Percentiles rank a stretch among this genome's conserved stretches.
These are phyloP conservation scores for Neonectria sp. DNA, from an alignment of 2,329 filamentous ascomycete genomes.

Conservation along the genomic window DNA sequence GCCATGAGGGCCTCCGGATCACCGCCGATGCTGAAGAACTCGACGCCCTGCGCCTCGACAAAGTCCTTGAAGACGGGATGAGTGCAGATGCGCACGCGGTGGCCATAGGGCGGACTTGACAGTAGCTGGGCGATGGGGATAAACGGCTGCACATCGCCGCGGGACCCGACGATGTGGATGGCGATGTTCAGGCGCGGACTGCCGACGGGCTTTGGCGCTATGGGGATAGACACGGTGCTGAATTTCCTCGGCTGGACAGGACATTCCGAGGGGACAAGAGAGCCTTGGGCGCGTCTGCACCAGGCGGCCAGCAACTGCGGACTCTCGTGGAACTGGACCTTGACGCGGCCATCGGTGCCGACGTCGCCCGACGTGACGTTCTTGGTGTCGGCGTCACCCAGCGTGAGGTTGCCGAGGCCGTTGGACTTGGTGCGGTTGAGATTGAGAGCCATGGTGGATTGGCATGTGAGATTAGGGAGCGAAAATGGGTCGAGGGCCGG, in stretches of 20 bases:
- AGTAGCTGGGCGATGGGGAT: conserved; percentile 68
- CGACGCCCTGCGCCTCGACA: conserved; percentile 65
- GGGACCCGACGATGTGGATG: conserved; percentile 53
- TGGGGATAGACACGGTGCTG: conserved; percentile 39
- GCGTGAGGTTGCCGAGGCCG: conserved; percentile 46
- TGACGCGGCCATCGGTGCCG: conserved; percentile 50
- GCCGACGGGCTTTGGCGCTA: conserved; percentile 31
- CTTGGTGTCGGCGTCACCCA: conserved; percentile 40
- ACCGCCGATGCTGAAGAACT: conserved; percentile 72
- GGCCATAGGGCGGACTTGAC: conserved; percentile 56
- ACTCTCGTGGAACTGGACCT: conserved; percentile 50
- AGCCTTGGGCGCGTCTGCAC: conserved; percentile 43
- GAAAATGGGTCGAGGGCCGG: neutral
- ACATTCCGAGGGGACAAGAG: conserved; percentile 28
- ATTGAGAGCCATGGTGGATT: conserved; percentile 45
- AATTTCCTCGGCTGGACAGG: conserved; percentile 34
- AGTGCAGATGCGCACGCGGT: conserved; percentile 71
- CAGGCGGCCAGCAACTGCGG: conserved; percentile 45
- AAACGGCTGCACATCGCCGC: conserved; percentile 66
- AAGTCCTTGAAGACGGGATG: conserved; percentile 69
- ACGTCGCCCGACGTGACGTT: conserved; percentile 46
- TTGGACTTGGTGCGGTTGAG: conserved; percentile 49
- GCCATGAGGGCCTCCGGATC: conserved; percentile 66
- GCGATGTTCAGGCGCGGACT: conserved; percentile 50
- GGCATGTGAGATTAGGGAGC: neutral